Percentiles rank a stretch among this genome's conserved stretches.
phyloP scores from a whole-genome alignment of 805 yeast species.

The Cyberlindnera subsufficiens region DNA sequence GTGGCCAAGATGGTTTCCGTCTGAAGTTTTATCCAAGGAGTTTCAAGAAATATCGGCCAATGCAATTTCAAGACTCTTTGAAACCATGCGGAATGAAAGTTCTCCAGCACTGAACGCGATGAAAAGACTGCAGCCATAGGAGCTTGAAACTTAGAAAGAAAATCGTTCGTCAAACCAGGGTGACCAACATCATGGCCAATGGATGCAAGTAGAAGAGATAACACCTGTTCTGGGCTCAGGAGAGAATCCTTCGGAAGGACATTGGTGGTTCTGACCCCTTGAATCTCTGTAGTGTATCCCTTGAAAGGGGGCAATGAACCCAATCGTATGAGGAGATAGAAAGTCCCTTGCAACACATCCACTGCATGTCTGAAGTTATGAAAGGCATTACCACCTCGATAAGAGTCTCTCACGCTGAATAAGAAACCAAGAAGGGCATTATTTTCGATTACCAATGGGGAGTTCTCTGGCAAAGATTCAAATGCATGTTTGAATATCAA shows the following conservation, averaged over 20 bases:
- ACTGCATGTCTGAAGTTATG: slow-evolving; percentile 95
- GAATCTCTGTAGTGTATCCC: slow-evolving; percentile 12
- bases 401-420: slow-evolving; percentile 67
- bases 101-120: slow-evolving; percentile 71
- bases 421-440: slow-evolving; percentile 54
- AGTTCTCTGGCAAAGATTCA: slow-evolving; percentile 14
- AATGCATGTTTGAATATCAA: slow-evolving; percentile 46
- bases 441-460: slow-evolving; percentile 21
- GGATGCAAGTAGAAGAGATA: slow-evolving; percentile 71
- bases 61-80: slow-evolving; percentile 42
- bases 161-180: slow-evolving; percentile 88
- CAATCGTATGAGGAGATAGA: slow-evolving; percentile 45
- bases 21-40: slow-evolving; percentile 23
- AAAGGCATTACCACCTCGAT: slow-evolving; percentile 81
- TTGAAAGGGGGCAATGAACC: slow-evolving; percentile 20
- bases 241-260: slow-evolving; percentile 7
- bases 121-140: slow-evolving; percentile 60
- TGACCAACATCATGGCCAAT: slow-evolving; percentile 96
- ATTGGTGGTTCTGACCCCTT: background rate
- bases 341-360: slow-evolving; percentile 90
- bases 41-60: slow-evolving; percentile 37
- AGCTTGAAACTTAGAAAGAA: slow-evolving; percentile 51
- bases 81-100: slow-evolving; percentile 71
- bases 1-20: slow-evolving; percentile 65
- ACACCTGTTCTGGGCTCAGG: slow-evolving; percentile 36